Percentiles rank a stretch among this genome's conserved stretches.
phyloP scores from a whole-genome alignment of 1,284 basidiomycete species.

The Apiotrichum gamsii region DNA sequence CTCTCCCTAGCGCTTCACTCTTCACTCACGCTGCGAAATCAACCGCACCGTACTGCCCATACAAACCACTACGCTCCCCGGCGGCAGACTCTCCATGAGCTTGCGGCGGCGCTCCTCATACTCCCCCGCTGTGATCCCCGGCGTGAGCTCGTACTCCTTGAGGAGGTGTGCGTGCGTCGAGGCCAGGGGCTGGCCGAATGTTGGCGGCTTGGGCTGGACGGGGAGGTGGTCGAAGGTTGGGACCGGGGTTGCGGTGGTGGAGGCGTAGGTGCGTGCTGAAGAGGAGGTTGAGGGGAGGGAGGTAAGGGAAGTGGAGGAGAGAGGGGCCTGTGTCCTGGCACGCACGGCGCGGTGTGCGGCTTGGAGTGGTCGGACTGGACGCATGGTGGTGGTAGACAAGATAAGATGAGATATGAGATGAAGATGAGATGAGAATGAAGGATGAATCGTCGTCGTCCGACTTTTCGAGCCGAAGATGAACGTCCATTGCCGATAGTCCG shows the following conservation, averaged over 20 bases:
- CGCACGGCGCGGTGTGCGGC: neutral
- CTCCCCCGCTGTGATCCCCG: constrained; percentile 73
- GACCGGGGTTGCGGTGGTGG: neutral
- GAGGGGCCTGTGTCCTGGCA: no score
- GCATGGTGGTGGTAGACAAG: no score
- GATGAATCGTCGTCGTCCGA: no score
- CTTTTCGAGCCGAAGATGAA: no score
- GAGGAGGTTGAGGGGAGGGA: neutral
- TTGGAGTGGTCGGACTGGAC: no score
- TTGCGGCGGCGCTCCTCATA: constrained; percentile 69
- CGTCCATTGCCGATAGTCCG: no score
- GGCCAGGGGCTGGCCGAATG: constrained; percentile 68
- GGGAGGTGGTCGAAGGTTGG: no score
- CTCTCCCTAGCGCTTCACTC: neutral
- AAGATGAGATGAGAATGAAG: no score
- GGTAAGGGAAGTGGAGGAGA: neutral
- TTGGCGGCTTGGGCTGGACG: constrained; percentile 59
- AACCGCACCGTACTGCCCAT: constrained; percentile 76
- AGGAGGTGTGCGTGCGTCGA: constrained; percentile 76
- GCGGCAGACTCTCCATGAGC: constrained; percentile 72
- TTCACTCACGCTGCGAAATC: constrained; percentile 72
- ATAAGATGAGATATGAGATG: no score
- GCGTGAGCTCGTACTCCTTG: constrained; percentile 64
- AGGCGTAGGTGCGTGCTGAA: neutral
- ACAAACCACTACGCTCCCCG: constrained; percentile 69